These are phyloP conservation scores for Cardamine chenopodiifolia DNA, from an alignment of 345 rosid species.

Conservation along the genomic window DNA sequence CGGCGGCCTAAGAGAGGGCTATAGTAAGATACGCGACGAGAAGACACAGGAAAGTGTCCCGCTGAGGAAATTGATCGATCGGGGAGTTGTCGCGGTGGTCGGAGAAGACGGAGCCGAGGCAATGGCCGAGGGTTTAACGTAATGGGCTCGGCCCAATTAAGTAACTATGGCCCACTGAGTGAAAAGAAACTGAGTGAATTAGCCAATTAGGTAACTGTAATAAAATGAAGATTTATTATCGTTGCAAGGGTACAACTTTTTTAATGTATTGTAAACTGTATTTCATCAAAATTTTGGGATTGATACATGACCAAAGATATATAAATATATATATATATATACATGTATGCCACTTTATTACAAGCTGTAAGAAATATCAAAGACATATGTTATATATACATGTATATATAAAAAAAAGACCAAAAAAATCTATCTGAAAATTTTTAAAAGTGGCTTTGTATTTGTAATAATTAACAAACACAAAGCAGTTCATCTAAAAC, in stretches of 20 bases:
- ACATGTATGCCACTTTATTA: neutral
- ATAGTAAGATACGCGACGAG: neutral
- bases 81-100: constrained; percentile 26
- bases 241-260: too few relatives aligned
- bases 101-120: constrained; percentile 13
- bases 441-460: neutral
- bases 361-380: constrained; percentile 5
- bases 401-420: neutral
- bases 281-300: neutral
- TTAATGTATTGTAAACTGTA: neutral
- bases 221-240: neutral
- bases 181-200: neutral
- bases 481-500: constrained; percentile 55
- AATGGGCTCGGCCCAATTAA: constrained; percentile 24
- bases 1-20: neutral
- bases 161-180: neutral
- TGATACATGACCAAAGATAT: neutral
- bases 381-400: constrained; percentile 5
- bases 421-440: neutral
- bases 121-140: constrained; percentile 18
- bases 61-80: constrained; percentile 16
- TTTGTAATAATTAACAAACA: constrained; percentile 5
- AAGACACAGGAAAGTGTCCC: neutral
- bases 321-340: too few relatives aligned
- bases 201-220: too few relatives aligned